phyloP scores from a whole-genome alignment of 2,329 filamentous ascomycete species.

The Arthrocladium fulminans region DNA sequence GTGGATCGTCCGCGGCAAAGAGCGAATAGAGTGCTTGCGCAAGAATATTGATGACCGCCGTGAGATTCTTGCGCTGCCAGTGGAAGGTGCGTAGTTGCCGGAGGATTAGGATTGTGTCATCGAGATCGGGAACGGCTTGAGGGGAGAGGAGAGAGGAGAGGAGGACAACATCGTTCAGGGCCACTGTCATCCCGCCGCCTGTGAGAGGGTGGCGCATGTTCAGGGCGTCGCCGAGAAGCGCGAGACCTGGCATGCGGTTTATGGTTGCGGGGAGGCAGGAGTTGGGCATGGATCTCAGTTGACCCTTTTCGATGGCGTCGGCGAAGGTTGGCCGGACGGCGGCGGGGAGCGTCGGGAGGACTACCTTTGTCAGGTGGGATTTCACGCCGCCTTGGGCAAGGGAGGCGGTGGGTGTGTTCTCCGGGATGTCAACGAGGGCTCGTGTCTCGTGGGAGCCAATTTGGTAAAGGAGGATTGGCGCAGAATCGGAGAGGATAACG shows the following conservation, averaged over 20 bases:
- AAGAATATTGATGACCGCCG: slow-evolving; percentile 92
- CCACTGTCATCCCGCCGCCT: slow-evolving; percentile 95
- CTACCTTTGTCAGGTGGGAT: slow-evolving; percentile 68
- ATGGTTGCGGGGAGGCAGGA: slow-evolving; percentile 78
- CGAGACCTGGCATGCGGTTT: slow-evolving; percentile 60
- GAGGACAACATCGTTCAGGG: slow-evolving; percentile 81
- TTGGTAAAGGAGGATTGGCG: slow-evolving; percentile 86
- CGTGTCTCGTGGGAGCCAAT: slow-evolving; percentile 93
- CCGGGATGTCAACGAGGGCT: slow-evolving; percentile 78
- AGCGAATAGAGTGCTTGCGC: slow-evolving; percentile 86
- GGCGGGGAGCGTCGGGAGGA: slow-evolving; percentile 67
- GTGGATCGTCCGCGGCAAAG: slow-evolving; percentile 67
- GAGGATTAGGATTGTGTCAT: slow-evolving; percentile 57
- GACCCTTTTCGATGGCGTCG: slow-evolving; percentile 66
- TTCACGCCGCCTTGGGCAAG: slow-evolving; percentile 72
- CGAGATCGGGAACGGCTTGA: slow-evolving; percentile 57
- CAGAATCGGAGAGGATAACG: slow-evolving; percentile 69
- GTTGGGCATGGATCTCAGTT: slow-evolving; percentile 89
- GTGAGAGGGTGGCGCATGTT: slow-evolving; percentile 99
- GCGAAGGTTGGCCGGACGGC: slow-evolving; percentile 64
- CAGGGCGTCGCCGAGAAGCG: slow-evolving; percentile 85
- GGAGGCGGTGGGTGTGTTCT: slow-evolving; percentile 63
- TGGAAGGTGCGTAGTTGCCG: slow-evolving; percentile 68
- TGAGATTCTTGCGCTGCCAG: slow-evolving; percentile 74
- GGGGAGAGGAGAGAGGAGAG: slow-evolving; percentile 67